A percentile compares a stretch with the other conserved stretches of the same genome.
Conservation (phyloP, 768 basidiomycete genomes). For the Pulveroboletus ravenelii region DNA sequence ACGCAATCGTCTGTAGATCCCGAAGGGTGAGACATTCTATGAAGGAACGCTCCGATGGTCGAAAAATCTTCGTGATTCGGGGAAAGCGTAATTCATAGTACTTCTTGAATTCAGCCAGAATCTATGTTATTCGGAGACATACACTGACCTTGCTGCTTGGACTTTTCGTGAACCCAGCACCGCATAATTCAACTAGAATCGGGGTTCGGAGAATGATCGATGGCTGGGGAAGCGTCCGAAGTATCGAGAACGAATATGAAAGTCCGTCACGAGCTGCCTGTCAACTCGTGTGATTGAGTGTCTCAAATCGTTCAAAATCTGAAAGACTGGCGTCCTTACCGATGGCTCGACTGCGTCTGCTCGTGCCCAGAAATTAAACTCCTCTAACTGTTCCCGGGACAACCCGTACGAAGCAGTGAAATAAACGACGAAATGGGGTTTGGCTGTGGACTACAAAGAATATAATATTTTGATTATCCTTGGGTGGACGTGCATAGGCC, state of each 20-base stretch:
- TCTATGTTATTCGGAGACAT: not conserved
- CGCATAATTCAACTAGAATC: slow-evolving; percentile 66
- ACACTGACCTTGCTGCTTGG: slow-evolving; percentile 47
- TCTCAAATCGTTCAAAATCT: not conserved
- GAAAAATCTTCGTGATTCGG: slow-evolving; percentile 65
- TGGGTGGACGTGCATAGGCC: not conserved
- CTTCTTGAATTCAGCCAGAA: slow-evolving; percentile 33
- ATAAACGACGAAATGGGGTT: slow-evolving; percentile 66
- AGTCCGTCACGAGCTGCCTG: slow-evolving; percentile 27
- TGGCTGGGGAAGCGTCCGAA: slow-evolving; percentile 47
- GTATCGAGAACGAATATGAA: slow-evolving; percentile 54
- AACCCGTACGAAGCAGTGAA: slow-evolving; percentile 79
- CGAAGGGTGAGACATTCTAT: slow-evolving; percentile 46
- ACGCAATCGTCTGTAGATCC: slow-evolving; percentile 52
- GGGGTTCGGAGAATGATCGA: slow-evolving; percentile 55
- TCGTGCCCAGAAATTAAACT: slow-evolving; percentile 60
- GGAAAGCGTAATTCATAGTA: slow-evolving; percentile 85
- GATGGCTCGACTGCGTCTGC: slow-evolving; percentile 24
- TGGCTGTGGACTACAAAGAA: slow-evolving; percentile 33
- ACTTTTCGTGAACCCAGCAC: slow-evolving; percentile 81
- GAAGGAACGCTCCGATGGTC: slow-evolving; percentile 62
- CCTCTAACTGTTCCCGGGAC: slow-evolving; percentile 60
- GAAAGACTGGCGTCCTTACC: slow-evolving; percentile 8
- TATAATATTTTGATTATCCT: not conserved
- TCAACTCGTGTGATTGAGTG: not conserved